Evolutionary conservation across 1,139 yeast genomes (phyloP), one percentile per base, ranked within the genome.

Genomic region (Protomyces pachydermus): DNA sequence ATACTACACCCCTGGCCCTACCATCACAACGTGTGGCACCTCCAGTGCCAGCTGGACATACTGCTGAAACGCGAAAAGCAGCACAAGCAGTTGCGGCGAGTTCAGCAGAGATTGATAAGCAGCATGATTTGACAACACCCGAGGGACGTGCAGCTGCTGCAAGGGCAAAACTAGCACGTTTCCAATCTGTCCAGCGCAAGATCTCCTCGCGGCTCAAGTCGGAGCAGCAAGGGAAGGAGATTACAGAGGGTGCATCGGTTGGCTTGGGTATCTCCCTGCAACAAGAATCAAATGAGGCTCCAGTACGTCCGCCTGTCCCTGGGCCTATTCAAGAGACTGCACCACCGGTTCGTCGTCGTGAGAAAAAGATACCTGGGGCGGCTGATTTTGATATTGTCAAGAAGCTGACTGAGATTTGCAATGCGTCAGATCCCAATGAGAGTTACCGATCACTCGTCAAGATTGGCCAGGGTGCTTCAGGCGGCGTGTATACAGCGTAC

Each of bases 391-490:
- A 87, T 70, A 84, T 89, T 32, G 81, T 89, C 67, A 81, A 83
- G 64, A 87, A 85, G 71, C 79, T 93, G 63, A 81, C 83, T 65
- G 83, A 85, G 52, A 91, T 93, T 57, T 93, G 98, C 72, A 82
- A 90, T 1, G 85, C 84, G 50, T 95, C 93, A 2, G 95, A 95
- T 75, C 98, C 99, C n/a, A 84, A 85, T 42, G 79, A 79, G 64
- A 75, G 82, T 60, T 95, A 89, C 74, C 79, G 80, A 56, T 86
- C 85, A 72, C 78, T 91, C 67, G 79, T 81, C 20, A 91, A 93
- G 77, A 87, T 93, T 72, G 98, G 98, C 4, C 98, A 93, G 77
- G 98, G 98, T 72, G 98, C 98, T 0, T 86, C 95, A 48, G 98
- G 98, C 66, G 98, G 98, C 62, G 98, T 93, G 56, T 93, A 86